Percentiles rank a stretch among this genome's conserved stretches.
phyloP scores from a whole-genome alignment of 805 yeast species.

The Starmerella floricola region DNA sequence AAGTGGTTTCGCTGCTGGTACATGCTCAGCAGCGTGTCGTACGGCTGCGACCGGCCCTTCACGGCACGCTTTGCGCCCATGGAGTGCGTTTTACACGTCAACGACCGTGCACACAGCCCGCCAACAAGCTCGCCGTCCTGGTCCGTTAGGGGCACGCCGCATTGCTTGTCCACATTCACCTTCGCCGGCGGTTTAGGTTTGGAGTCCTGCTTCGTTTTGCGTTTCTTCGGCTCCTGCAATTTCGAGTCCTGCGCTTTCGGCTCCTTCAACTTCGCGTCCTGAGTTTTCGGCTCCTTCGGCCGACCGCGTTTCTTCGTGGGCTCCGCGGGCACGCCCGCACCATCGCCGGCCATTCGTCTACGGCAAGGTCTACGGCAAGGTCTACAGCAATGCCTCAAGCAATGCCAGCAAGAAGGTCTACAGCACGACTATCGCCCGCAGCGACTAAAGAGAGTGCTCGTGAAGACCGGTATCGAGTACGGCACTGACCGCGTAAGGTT shows the following conservation, averaged over 20 bases:
- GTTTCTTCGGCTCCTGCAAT: conserved; percentile 7
- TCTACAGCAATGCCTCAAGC: too few relatives aligned
- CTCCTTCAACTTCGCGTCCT: conserved; percentile 9
- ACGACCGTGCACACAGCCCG: conserved; percentile 83
- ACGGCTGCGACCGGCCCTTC: conserved; percentile 82
- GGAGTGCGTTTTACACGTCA: conserved; percentile 93
- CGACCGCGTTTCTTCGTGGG: conserved; percentile 11
- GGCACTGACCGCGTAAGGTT: too few relatives aligned
- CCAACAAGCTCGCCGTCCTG: conserved; percentile 47
- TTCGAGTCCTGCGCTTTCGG: conserved; percentile 6
- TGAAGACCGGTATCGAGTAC: too few relatives aligned
- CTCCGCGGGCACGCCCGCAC: too few relatives aligned
- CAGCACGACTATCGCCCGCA: too few relatives aligned
- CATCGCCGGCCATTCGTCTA: too few relatives aligned
- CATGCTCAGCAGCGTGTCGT: conserved; percentile 75
- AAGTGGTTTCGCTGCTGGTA: conserved; percentile 90
- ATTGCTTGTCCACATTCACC: conserved; percentile 40
- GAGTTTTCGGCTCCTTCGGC: conserved; percentile 6
- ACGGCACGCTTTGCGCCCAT: conserved; percentile 98
- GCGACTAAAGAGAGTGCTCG: too few relatives aligned
- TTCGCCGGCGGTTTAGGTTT: conserved; percentile 52
- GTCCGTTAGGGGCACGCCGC: conserved; percentile 68
- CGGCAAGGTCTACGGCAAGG: too few relatives aligned
- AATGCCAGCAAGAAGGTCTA: too few relatives aligned
- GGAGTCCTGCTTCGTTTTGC: conserved; percentile 25